Conservation (phyloP, 2,329 filamentous ascomycete species). For the Onygenales sp. region DNA sequence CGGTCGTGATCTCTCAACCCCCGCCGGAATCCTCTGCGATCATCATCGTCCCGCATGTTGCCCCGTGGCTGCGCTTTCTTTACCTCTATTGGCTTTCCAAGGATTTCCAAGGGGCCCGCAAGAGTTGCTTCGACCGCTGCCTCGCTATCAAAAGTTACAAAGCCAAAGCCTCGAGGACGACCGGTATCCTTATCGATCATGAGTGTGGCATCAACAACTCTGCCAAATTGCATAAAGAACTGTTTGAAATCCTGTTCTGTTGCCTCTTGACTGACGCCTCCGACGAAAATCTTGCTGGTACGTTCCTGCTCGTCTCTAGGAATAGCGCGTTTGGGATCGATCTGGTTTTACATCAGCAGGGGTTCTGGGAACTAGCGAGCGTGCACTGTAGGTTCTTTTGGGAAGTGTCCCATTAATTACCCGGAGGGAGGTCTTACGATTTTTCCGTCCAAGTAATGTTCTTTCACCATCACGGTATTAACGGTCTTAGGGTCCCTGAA, state of each 20-base stretch:
- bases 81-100: slow-evolving; percentile 93
- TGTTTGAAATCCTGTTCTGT: slow-evolving; percentile 93
- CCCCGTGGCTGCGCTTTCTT: slow-evolving; percentile 95
- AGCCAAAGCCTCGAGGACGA: slow-evolving; percentile 90
- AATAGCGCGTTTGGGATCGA: slow-evolving; percentile 95
- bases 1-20: slow-evolving; percentile 31
- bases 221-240: slow-evolving; percentile 93
- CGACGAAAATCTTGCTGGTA: slow-evolving; percentile 97
- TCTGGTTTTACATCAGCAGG: slow-evolving; percentile 38
- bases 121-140: slow-evolving; percentile 88
- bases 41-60: slow-evolving; percentile 86
- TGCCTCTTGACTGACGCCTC: slow-evolving; percentile 92
- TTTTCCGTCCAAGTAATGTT: slow-evolving; percentile 95
- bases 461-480: slow-evolving; percentile 99
- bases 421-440: slow-evolving; percentile 54
- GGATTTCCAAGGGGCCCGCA: slow-evolving; percentile 74
- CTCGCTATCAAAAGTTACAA: slow-evolving; percentile 96
- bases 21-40: slow-evolving; percentile 47
- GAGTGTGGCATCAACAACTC: slow-evolving; percentile 90
- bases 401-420: slow-evolving; percentile 2
- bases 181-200: slow-evolving; percentile 99
- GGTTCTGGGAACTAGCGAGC: too few species aligned
- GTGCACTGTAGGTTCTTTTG: too few species aligned
- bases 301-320: slow-evolving; percentile 96
- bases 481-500: slow-evolving; percentile 97